Base-by-base conservation (phyloP, 768 basidiomycete genomes). In the Cyathus striatus region DNA sequence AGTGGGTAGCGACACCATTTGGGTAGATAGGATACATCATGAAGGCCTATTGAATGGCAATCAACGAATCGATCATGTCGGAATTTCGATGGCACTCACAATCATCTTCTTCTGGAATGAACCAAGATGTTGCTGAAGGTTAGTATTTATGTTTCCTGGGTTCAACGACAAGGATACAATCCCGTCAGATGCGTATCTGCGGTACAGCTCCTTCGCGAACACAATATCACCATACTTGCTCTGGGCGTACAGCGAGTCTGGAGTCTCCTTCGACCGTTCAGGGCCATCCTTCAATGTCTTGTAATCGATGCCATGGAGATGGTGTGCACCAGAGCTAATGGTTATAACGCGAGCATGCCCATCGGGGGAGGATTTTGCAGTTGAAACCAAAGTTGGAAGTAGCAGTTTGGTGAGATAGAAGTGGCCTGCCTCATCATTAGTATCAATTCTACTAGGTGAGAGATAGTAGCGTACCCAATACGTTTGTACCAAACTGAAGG, bases 1-100 rank as follows among this genome's bases (percentile, higher is more conserved):
- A 51, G 40, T 69, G 73, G 1, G 75, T 78, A 78, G 51, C 0
- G 73, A 72, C 12, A 77, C 76, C 17, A 62, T 58, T 1, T 60
- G 42, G 0, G 61, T n/a, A n/a, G n/a, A n/a, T 55, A 13, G 66
- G 61, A 27, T 60, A 60, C 1, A 67, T 12, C 20, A 36, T 9
- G 9, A 36, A 13, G 17, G 9, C 13, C 35, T 36, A 36, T 36
- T n/a, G n/a, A 36, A 12, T 12, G 16, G 13, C 20, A 36, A 18
- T 36, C 9, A 36, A 9, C 18, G 13, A 9, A 36, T 20, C 20
- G 35, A 13, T 36, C 13, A 14, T 14, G 20, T 14, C 9, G 10
- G 20, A 12, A 36, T 18, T 14, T 13, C 12, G 17, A 36, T 18
- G 27, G 16, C 35, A 36, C 13, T 9, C 35, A 36, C 13, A 12